phyloP scores from a whole-genome alignment of 78 protist genomes.

The Dictyostelium firmibasis region DNA sequence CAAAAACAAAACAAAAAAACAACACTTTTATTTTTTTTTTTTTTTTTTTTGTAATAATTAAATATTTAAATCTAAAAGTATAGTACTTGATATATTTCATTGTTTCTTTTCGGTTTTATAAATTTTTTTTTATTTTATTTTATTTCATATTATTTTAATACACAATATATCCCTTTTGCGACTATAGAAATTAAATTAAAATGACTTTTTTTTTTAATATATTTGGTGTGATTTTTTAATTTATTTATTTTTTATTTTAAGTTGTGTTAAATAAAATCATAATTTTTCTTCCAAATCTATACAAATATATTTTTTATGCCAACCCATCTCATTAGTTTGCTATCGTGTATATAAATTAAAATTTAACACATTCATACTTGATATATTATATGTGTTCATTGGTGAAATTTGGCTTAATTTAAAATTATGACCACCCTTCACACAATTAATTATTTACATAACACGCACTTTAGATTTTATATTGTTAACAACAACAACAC shows the following conservation, averaged over 20 bases:
- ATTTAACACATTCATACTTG: background rate
- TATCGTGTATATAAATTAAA: background rate
- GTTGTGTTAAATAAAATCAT: background rate
- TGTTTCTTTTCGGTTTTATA: conserved; percentile 10
- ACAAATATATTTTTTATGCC: background rate
- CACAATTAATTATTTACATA: background rate
- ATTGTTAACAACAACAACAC: background rate
- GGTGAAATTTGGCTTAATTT: background rate
- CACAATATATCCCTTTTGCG: background rate
- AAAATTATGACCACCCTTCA: background rate
- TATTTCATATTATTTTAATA: background rate
- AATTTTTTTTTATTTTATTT: background rate
- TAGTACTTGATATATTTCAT: background rate
- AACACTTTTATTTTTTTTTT: too few species aligned
- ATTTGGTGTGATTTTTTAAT: background rate
- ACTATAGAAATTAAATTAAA: background rate
- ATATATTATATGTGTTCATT: background rate
- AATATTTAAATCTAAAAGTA: background rate
- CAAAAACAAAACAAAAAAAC: too few species aligned
- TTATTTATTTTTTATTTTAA: background rate
- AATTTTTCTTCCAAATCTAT: conserved; percentile 6
- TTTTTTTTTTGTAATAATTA: background rate
- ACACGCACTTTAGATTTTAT: background rate
- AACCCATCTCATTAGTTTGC: background rate
- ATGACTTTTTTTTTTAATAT: background rate